Percentiles rank a stretch among this genome's conserved stretches.
Evolutionary conservation across 75 land plant genomes (phyloP).

Genomic region (Selaginella tamariscina): DNA sequence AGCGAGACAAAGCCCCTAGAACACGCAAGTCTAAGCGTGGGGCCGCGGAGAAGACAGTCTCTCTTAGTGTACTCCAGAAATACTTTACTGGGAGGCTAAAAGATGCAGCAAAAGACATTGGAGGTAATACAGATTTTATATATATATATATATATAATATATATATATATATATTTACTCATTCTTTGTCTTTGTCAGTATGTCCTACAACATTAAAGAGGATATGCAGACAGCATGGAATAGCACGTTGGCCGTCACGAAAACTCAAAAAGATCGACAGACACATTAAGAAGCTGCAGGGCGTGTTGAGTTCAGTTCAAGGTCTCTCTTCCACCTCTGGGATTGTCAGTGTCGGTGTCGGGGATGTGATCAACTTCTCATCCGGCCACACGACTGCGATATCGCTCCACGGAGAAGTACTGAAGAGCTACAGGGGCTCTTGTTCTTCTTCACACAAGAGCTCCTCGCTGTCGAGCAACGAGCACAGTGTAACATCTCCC

Average conservation of each 20-base stretch:
- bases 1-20: conserved; percentile 22
- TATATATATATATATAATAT: neutral
- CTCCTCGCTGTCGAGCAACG: neutral
- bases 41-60: conserved; percentile 67
- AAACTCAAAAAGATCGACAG: conserved; percentile 51
- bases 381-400: conserved; percentile 17
- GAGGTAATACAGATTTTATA: conserved; percentile 25
- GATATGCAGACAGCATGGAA: conserved; percentile 48
- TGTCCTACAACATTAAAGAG: conserved; percentile 57
- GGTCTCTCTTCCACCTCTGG: conserved; percentile 13
- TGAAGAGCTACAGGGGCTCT: too few species aligned
- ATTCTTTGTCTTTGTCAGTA: conserved; percentile 31
- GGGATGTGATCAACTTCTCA: conserved; percentile 50
- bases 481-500: neutral
- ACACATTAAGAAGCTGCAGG: conserved; percentile 35
- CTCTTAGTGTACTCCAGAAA: conserved; percentile 52
- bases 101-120: conserved; percentile 57
- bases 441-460: too few species aligned
- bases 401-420: too few species aligned
- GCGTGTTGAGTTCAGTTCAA: conserved; percentile 78
- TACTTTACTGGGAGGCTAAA: conserved; percentile 48
- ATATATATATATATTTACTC: neutral
- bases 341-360: conserved; percentile 31
- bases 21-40: conserved; percentile 39
- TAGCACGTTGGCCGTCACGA: conserved; percentile 45